Evolutionary conservation across 768 basidiomycete species (phyloP), one percentile per base, ranked within the genome.

Genomic region (Boletus pseudo-olivaceus): DNA sequence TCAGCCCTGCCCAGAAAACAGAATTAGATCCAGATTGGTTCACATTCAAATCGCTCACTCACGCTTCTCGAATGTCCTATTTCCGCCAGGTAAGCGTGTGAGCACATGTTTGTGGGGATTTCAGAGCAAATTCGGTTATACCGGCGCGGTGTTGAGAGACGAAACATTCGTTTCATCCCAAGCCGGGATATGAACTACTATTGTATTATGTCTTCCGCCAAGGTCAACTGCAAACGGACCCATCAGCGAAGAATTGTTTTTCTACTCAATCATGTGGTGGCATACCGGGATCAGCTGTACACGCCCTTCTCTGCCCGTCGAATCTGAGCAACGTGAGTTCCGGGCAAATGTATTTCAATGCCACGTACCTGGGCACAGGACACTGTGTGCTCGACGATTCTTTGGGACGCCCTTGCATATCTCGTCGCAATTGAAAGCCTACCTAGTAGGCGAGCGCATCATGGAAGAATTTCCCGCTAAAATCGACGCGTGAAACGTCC

Each of bases 161-260:
- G 52, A 65, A 65, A 63, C 45, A 30, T 27, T 50, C n/a, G 53
- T 63, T 66, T 63, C 63, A 61, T 47, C 49, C 27, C 42, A 20
- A 29, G 34, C n/a, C 30, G 14, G 9, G 45, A 43, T 12, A 32
- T 34, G 33, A 32, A 32, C 7, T 39, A 43, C 15, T 17, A 34
- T 40, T 12, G 17, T 30, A 33, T 40, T 15, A 17, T 35, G 34
- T 10, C 39, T 44, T 35, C 49, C 39, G 23, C 23, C 37, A 41
- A 37, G 26, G 29, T 14, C 48, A 17, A 19, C 37, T 4, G 26
- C 35, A 14, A 29, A 38, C 26, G 26, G 14, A 54, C 46, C 29
- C 42, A 27, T 33, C 20, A 42, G 10, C 11, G 19, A 23, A n/a
- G 17, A 5, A 8, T 40, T 5, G 30, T n/a, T 37, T 9, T 57